Base-by-base conservation (phyloP, 345 rosid genomes). In the Gossypium anomalum region DNA sequence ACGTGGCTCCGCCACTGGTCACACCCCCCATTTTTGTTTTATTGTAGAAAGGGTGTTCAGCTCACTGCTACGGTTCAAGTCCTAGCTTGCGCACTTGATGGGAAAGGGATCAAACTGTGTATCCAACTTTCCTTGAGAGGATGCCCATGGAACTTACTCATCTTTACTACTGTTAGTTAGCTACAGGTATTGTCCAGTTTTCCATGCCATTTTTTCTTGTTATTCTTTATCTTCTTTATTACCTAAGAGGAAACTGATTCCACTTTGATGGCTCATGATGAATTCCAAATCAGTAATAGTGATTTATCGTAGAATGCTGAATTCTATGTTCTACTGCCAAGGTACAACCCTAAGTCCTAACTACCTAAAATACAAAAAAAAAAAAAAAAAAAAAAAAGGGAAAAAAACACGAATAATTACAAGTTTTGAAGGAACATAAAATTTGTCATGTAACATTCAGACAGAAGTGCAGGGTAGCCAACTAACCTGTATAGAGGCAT, bases 401-500 rank as follows among this genome's bases (percentile, higher is more conserved):
- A 34, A 34, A 34, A 34, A 34, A 1, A 34, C 38, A 34, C 6
- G 38, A 4, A 4, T 4, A 34, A 34, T 34, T 34, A 34, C 29
- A 64, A 51, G 34, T 29, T 67, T 70, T 67, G 13, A 70, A 51
- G 52, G 52, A 62, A 56, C 16, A 61, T 3, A 53, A 16, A 17
- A 29, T 17, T 52, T 51, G 47, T 34, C 34, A n/a, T 55, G 56
- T 7, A 20, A 45, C 44, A 64, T 62, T 66, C 59, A 45, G 22
- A 76, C 17, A 70, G 47, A 67, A 38, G 13, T 71, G 72, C 34
- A 47, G 27, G 64, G 55, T 10, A 12, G 1, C 76, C 77, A 57
- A 57, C 61, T 20, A 9, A 83, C 90, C 87, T 83, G 82, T 61
- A 83, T 11, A 48, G 81, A 73, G 25, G 64, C 63, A 60, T 71